These are phyloP conservation scores for Ophiostoma pallidulum DNA, from an alignment of 2,329 filamentous ascomycete species.

Conservation along the genomic window DNA sequence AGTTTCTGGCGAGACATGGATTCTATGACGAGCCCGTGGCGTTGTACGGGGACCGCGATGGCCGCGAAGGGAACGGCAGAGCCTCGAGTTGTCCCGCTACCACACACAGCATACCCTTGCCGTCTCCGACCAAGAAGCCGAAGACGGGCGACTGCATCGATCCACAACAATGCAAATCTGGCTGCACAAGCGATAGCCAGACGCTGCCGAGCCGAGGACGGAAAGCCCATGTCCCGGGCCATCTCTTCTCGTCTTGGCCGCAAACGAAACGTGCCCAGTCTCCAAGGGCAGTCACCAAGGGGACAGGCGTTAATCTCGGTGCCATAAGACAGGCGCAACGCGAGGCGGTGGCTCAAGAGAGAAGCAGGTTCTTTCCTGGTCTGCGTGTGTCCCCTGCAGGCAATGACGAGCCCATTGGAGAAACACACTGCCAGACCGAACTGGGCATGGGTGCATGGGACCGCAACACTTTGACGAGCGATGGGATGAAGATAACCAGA, in stretches of 20 bases:
- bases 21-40: constrained; percentile 44
- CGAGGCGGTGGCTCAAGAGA: neutral
- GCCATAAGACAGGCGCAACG: neutral
- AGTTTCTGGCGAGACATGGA: constrained; percentile 66
- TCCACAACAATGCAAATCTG: neutral
- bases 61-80: too few relatives aligned
- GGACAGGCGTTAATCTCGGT: neutral
- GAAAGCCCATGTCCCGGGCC: neutral
- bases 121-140: neutral
- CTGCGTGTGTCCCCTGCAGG: neutral
- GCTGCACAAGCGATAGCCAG: neutral
- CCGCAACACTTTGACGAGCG: neutral
- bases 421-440: neutral
- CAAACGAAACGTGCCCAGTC: constrained; percentile 1
- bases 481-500: constrained; percentile 46
- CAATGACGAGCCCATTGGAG: neutral
- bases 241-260: constrained; percentile 10
- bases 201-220: neutral
- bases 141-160: neutral
- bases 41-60: neutral
- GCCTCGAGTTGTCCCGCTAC: too few relatives aligned
- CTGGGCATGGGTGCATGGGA: constrained; percentile 1
- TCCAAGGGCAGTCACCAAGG: neutral
- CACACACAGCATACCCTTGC: neutral
- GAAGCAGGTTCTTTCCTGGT: neutral